Conservation (phyloP, 2,329 filamentous ascomycete species). For the Fusarium sp. region DNA sequence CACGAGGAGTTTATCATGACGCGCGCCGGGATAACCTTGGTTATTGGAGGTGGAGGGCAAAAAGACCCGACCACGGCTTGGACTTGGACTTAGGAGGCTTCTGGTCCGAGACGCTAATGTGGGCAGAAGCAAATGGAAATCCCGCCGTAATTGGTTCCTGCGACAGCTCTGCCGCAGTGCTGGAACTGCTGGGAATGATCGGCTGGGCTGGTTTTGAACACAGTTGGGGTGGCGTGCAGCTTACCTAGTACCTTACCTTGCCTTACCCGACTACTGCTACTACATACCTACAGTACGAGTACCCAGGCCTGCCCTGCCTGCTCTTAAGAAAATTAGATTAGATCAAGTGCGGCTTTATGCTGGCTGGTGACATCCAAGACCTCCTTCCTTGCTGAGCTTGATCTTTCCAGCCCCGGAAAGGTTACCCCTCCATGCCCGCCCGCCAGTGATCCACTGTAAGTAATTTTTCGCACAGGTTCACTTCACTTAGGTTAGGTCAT, state of each 20-base stretch:
- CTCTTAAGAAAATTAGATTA: background rate
- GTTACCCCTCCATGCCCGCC: conserved; percentile 30
- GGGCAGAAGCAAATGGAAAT: conserved; percentile 23
- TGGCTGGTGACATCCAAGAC: conserved; percentile 30
- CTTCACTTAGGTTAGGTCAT: background rate
- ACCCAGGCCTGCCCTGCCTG: background rate
- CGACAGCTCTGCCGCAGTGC: conserved; percentile 15
- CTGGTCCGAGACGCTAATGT: conserved; percentile 44
- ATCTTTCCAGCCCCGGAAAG: conserved; percentile 1
- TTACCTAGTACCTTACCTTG: conserved; percentile 24
- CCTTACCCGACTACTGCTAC: too few relatives aligned
- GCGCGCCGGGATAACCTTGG: conserved; percentile 48
- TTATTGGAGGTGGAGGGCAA: conserved; percentile 31
- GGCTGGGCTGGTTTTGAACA: background rate
- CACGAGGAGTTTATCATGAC: conserved; percentile 48
- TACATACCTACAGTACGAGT: background rate
- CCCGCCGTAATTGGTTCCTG: conserved; percentile 42
- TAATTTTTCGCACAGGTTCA: conserved; percentile 26
- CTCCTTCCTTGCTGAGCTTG: conserved; percentile 14
- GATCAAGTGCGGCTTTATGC: conserved; percentile 6
- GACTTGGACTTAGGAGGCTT: conserved; percentile 31
- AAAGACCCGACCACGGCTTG: conserved; percentile 33
- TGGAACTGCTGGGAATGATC: conserved; percentile 38
- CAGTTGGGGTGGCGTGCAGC: conserved; percentile 15
- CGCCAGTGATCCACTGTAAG: conserved; percentile 6